A percentile compares a stretch with the other conserved stretches of the same genome.
These are phyloP conservation scores for Podospora pseudoanserina DNA, from an alignment of 495 filamentous ascomycete species.

Conservation along the genomic window DNA sequence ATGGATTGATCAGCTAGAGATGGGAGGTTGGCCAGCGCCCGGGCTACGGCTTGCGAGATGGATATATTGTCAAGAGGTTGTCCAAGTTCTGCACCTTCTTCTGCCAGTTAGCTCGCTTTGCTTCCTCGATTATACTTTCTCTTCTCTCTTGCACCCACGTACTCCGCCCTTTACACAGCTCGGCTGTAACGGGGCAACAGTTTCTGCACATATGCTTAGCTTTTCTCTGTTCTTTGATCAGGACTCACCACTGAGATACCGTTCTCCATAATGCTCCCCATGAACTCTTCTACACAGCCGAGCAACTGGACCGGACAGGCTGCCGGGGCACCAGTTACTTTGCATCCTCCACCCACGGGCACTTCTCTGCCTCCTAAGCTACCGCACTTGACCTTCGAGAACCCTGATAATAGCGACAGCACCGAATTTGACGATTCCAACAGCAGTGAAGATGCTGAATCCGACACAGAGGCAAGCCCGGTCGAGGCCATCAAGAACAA, in stretches of 20 bases:
- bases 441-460: slow-evolving; percentile 8
- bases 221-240: background rate
- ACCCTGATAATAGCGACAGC: slow-evolving; percentile 1
- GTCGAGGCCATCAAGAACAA: background rate
- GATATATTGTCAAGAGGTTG: background rate
- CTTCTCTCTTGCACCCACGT: background rate
- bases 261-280: slow-evolving; percentile 2
- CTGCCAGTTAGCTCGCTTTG: background rate
- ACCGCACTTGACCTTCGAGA: slow-evolving; percentile 1
- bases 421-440: slow-evolving; percentile 9
- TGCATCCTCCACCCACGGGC: background rate
- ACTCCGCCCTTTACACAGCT: background rate
- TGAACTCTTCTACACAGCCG: background rate
- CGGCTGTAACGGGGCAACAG: slow-evolving; percentile 3
- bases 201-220: background rate
- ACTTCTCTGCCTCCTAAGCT: slow-evolving; percentile 1
- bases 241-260: background rate
- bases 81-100: background rate
- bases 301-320: background rate
- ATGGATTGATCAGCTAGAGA: background rate
- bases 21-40: background rate
- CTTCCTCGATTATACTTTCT: background rate
- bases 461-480: background rate
- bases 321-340: background rate
- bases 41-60: background rate